phyloP scores from a whole-genome alignment of 1,284 basidiomycete genomes.

The Rugosomyces carneus region DNA sequence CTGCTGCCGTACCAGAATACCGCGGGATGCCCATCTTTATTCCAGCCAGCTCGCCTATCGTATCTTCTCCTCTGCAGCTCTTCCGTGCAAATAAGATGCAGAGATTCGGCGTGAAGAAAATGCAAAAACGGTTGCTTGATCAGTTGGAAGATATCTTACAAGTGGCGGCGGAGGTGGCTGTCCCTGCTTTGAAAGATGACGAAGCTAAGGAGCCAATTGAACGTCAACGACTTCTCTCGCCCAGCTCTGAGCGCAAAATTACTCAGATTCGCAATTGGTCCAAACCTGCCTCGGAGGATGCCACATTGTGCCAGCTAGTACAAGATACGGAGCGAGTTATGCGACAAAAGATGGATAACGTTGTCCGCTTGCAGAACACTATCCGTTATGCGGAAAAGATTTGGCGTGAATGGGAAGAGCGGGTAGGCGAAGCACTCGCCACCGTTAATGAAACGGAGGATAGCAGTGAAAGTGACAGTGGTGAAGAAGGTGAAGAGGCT shows the following conservation, averaged over 20 bases:
- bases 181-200: conserved; percentile 88
- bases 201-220: conserved; percentile 89
- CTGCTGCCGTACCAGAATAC: conserved; percentile 66
- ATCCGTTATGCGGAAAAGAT: conserved; percentile 98
- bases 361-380: conserved; percentile 96
- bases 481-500: conserved; percentile 21
- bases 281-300: conserved; percentile 80
- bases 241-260: conserved; percentile 79
- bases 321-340: conserved; percentile 86
- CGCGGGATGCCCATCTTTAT: conserved; percentile 82
- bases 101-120: conserved; percentile 73
- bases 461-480: conserved; percentile 37
- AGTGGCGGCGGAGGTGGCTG: conserved; percentile 76
- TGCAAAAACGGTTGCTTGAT: conserved; percentile 76
- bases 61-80: conserved; percentile 65
- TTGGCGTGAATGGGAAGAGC: conserved; percentile 94
- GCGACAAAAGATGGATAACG: conserved; percentile 90
- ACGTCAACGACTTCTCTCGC: conserved; percentile 85
- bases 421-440: conserved; percentile 66
- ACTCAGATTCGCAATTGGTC: conserved; percentile 79
- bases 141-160: conserved; percentile 83
- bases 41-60: conserved; percentile 59
- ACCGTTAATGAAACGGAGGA: conserved; percentile 47
- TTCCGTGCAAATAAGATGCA: conserved; percentile 74
- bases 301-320: conserved; percentile 75